These are phyloP conservation scores for Spathaspora gorwiae DNA, from an alignment of 805 yeast genomes.

Conservation along the genomic window DNA sequence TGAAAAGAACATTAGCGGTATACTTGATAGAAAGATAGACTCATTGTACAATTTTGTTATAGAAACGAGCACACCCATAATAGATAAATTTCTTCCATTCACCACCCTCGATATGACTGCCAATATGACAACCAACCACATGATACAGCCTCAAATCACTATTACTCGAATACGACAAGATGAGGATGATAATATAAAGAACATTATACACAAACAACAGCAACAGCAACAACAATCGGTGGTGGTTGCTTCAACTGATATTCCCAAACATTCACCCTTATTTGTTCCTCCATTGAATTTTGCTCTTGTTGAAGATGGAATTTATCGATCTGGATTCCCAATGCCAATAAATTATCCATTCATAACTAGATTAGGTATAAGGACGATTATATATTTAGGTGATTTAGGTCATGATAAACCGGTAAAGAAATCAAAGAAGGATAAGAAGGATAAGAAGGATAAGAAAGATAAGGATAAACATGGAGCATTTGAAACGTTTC, in stretches of 20 bases:
- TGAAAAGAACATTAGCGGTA: no score
- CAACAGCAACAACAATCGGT: no score
- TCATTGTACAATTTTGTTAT: no score
- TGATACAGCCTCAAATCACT: no score
- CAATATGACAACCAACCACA: no score
- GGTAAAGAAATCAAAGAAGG: constrained; percentile 15
- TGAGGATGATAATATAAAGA: background rate
- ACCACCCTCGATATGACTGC: no score
- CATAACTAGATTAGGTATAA: constrained; percentile 60
- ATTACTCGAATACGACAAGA: background rate
- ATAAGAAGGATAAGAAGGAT: constrained; percentile 7
- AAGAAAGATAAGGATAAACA: constrained; percentile 20
- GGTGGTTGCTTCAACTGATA: no score
- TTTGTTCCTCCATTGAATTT: constrained; percentile 88
- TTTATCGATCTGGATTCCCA: constrained; percentile 93
- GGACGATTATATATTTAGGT: constrained; percentile 78
- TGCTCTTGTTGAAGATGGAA: constrained; percentile 79
- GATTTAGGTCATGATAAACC: constrained; percentile 43
- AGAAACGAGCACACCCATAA: no score
- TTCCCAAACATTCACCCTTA: background rate
- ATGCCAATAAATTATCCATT: constrained; percentile 82
- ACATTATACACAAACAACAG: background rate
- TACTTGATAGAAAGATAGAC: no score
- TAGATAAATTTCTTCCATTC: no score
- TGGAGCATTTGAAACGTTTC: constrained; percentile 47